Evolutionary conservation across 2,329 filamentous ascomycete species (phyloP).

Genomic region (Cladosporium sp.): DNA sequence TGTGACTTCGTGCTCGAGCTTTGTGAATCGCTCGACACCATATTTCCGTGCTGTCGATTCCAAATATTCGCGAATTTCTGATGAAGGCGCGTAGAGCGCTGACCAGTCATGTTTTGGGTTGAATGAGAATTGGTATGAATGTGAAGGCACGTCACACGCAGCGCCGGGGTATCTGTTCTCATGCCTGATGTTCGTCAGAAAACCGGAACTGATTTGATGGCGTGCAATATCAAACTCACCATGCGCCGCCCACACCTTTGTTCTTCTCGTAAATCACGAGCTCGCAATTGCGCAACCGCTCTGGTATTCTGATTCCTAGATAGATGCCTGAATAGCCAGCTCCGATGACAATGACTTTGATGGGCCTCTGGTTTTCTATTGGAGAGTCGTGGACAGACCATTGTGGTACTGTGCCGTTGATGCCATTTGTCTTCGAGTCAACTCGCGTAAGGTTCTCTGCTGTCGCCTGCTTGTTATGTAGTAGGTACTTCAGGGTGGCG

Average conservation of each 20-base stretch:
- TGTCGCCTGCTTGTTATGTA: slow-evolving; percentile 25
- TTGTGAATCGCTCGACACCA: slow-evolving; percentile 66
- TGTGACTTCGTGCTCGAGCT: slow-evolving; percentile 40
- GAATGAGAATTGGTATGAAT: slow-evolving; percentile 49
- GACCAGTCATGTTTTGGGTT: slow-evolving; percentile 47
- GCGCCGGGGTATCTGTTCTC: slow-evolving; percentile 48
- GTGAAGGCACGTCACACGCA: slow-evolving; percentile 47
- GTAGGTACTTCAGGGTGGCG: slow-evolving; percentile 27
- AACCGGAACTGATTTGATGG: background rate
- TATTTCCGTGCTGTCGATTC: slow-evolving; percentile 90
- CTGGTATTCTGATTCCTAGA: slow-evolving; percentile 42
- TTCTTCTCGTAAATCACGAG: slow-evolving; percentile 50
- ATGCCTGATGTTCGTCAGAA: slow-evolving; percentile 39
- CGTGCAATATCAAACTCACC: background rate
- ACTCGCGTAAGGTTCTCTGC: slow-evolving; percentile 4
- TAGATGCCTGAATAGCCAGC: slow-evolving; percentile 50
- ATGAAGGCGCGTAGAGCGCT: slow-evolving; percentile 50
- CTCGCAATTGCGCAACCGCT: slow-evolving; percentile 40
- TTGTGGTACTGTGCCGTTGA: slow-evolving; percentile 21
- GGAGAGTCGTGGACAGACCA: slow-evolving; percentile 42
- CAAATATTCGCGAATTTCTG: slow-evolving; percentile 96
- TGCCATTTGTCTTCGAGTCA: slow-evolving; percentile 24
- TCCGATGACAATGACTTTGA: slow-evolving; percentile 50
- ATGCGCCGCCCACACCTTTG: slow-evolving; percentile 38
- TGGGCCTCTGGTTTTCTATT: slow-evolving; percentile 46